Conservation (phyloP, 257 asterid species). For the Rauvolfia tetraphylla region DNA sequence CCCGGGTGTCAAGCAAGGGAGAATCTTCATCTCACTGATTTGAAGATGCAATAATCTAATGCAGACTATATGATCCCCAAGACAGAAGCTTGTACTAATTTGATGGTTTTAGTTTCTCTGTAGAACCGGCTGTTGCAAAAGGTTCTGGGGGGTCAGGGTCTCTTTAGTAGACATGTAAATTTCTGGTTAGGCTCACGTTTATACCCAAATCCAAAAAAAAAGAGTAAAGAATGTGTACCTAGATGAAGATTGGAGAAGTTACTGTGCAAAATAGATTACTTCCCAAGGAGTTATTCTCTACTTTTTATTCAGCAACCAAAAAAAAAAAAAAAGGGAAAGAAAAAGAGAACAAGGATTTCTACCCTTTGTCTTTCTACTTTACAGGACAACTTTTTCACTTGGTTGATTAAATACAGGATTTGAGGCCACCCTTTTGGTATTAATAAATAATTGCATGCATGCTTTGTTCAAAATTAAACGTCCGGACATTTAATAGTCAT, state of each 20-base stretch:
- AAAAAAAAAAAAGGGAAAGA: too few species aligned
- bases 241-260: background rate
- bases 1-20: slow-evolving; percentile 30
- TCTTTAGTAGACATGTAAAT: background rate
- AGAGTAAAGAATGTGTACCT: background rate
- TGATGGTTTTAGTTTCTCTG: background rate
- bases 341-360: too few species aligned
- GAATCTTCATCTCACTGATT: slow-evolving; percentile 8
- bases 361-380: too few species aligned
- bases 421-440: too few species aligned
- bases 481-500: too few species aligned
- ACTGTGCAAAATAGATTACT: background rate
- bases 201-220: background rate
- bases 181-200: background rate
- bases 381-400: too few species aligned
- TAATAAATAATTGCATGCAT: too few species aligned
- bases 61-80: background rate
- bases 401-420: too few species aligned
- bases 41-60: background rate
- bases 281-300: too few species aligned
- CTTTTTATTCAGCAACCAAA: too few species aligned
- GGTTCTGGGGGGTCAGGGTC: background rate
- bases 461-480: too few species aligned
- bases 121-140: background rate
- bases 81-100: background rate